Evolutionary conservation across 768 basidiomycete genomes (phyloP).

Genomic region (Pleurotus eryngii): DNA sequence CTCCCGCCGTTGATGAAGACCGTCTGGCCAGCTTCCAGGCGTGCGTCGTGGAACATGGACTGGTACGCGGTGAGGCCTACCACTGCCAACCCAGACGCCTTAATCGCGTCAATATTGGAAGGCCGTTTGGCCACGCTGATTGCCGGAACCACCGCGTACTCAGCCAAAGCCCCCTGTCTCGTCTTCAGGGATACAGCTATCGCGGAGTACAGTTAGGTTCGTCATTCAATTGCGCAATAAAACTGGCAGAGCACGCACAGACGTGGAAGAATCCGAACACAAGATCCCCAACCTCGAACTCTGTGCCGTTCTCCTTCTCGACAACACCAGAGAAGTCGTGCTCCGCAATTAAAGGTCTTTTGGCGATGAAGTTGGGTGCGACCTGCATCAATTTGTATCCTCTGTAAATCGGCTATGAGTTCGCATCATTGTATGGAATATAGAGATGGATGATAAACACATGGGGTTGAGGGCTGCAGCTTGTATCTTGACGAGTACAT

Average conservation of each 20-base stretch:
- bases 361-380: slow-evolving; percentile 43
- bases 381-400: slow-evolving; percentile 56
- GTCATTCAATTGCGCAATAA: neutral
- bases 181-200: slow-evolving; percentile 30
- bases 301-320: slow-evolving; percentile 48
- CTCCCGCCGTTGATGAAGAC: slow-evolving; percentile 73
- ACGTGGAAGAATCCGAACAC: slow-evolving; percentile 56
- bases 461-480: slow-evolving; percentile 68
- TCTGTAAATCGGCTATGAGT: slow-evolving; percentile 26
- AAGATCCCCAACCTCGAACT: slow-evolving; percentile 55
- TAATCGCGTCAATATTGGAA: slow-evolving; percentile 41
- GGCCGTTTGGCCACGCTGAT: slow-evolving; percentile 42
- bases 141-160: slow-evolving; percentile 52
- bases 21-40: slow-evolving; percentile 54
- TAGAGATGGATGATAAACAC: slow-evolving; percentile 28
- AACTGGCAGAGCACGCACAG: slow-evolving; percentile 20
- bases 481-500: slow-evolving; percentile 49
- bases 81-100: slow-evolving; percentile 63
- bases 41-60: slow-evolving; percentile 42
- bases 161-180: slow-evolving; percentile 52
- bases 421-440: neutral
- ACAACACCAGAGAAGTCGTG: slow-evolving; percentile 64
- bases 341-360: slow-evolving; percentile 53
- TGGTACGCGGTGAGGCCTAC: slow-evolving; percentile 58
- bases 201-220: slow-evolving; percentile 12